Percentiles rank a stretch among this genome's conserved stretches.
Evolutionary conservation across 2,329 filamentous ascomycete species (phyloP).

Genomic region (Tolypocladium cylindrosporum): DNA sequence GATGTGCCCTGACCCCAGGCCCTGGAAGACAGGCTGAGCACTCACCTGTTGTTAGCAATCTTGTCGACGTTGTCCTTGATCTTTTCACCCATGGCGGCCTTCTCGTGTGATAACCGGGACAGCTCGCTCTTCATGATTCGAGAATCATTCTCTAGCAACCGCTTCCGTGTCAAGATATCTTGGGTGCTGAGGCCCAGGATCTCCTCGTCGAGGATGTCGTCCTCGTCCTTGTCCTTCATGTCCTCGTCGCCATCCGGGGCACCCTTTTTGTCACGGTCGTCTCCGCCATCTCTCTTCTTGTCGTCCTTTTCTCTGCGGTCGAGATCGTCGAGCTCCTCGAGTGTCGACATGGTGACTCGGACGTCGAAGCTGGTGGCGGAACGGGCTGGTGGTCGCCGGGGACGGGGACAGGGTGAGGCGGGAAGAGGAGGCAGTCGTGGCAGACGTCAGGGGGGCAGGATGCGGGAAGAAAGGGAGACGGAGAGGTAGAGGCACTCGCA

Average conservation of each 20-base stretch:
- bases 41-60: conserved; percentile 95
- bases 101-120: conserved; percentile 89
- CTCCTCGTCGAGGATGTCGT: conserved; percentile 81
- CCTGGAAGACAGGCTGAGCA: neutral
- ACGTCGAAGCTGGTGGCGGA: neutral
- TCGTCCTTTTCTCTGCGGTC: conserved; percentile 72
- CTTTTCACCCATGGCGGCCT: conserved; percentile 92
- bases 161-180: conserved; percentile 85
- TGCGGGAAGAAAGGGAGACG: neutral
- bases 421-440: neutral
- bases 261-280: conserved; percentile 25
- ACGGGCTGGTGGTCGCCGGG: neutral
- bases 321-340: conserved; percentile 85
- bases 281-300: conserved; percentile 32
- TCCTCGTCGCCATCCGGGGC: conserved; percentile 67
- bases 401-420: neutral
- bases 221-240: conserved; percentile 74
- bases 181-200: conserved; percentile 87
- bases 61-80: conserved; percentile 99
- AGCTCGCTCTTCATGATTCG: conserved; percentile 98
- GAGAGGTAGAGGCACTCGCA: neutral
- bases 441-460: neutral
- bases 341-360: conserved; percentile 60
- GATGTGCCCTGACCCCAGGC: too few relatives aligned
- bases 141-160: conserved; percentile 92